Evolutionary conservation across 805 yeast genomes (phyloP).

Genomic region (Pichia paraexigua): DNA sequence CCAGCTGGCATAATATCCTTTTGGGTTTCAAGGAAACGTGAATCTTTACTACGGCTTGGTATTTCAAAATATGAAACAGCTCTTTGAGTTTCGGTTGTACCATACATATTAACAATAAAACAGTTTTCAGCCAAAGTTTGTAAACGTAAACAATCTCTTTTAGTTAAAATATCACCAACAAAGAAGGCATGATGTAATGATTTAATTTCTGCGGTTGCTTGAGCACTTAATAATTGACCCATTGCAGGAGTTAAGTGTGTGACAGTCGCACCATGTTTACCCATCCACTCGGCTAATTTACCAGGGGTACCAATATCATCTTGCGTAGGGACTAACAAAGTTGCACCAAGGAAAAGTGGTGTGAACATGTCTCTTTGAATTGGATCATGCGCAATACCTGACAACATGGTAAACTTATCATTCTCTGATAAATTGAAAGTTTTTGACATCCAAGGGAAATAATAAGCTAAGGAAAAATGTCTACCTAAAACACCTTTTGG

Average conservation of each 20-base stretch:
- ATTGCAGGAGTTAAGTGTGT: constrained; percentile 98
- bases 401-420: constrained; percentile 93
- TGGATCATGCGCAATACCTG: constrained; percentile 99
- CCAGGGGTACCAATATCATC: constrained; percentile 99
- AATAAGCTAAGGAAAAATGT: constrained; percentile 93
- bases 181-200: constrained; percentile 91
- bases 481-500: constrained; percentile 99
- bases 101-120: constrained; percentile 93
- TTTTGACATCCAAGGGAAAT: constrained; percentile 98
- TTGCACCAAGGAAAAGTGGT: constrained; percentile 93
- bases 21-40: constrained; percentile 68
- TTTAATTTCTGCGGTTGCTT: constrained; percentile 83
- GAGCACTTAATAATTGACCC: constrained; percentile 97
- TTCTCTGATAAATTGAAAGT: constrained; percentile 67
- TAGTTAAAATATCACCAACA: constrained; percentile 95
- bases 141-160: constrained; percentile 89
- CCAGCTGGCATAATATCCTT: constrained; percentile 99
- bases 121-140: constrained; percentile 90
- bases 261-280: constrained; percentile 80
- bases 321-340: constrained; percentile 83
- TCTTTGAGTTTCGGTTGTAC: constrained; percentile 98
- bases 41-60: constrained; percentile 59
- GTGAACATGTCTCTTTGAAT: constrained; percentile 99
- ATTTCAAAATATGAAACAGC: constrained; percentile 94
- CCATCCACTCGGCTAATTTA: constrained; percentile 95